A percentile compares a stretch with the other conserved stretches of the same genome.
Conservation (phyloP, 78 protist genomes). For the Chrysochromulina tobinii region DNA sequence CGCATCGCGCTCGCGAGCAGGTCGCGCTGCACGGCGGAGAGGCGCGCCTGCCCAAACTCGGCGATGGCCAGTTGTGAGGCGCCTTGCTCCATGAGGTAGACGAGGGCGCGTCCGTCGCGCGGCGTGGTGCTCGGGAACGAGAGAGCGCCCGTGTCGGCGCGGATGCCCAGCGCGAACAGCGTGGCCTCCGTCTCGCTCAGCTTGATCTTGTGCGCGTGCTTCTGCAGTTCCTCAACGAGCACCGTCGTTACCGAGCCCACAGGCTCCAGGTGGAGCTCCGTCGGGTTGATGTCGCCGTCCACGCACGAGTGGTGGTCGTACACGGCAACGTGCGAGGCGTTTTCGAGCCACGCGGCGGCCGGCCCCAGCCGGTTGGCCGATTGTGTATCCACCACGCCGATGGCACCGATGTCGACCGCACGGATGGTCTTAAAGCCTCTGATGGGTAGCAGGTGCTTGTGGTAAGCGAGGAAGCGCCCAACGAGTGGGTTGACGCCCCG, state of each 20-base stretch:
- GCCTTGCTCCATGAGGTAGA: not conserved
- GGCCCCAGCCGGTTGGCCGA: not conserved
- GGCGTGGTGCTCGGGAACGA: not conserved
- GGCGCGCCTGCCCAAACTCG: constrained; percentile 2
- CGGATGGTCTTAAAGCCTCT: not conserved
- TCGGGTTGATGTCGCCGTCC: not conserved
- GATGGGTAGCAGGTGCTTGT: not conserved
- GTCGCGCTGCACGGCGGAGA: not conserved
- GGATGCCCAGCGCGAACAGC: constrained; percentile 20
- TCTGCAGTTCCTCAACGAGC: not conserved
- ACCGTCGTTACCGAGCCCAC: constrained; percentile 13
- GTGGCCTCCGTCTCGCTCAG: constrained; percentile 15
- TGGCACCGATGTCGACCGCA: not conserved
- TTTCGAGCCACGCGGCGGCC: not conserved
- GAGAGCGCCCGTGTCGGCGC: constrained; percentile 30
- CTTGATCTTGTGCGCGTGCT: not conserved
- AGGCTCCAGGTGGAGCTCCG: not conserved
- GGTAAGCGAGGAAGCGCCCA: constrained; percentile 12
- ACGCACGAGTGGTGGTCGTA: not conserved
- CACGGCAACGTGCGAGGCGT: not conserved
- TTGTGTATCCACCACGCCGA: constrained; percentile 18
- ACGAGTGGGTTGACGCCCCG: constrained; percentile 26
- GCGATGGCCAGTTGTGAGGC: not conserved
- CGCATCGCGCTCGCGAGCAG: not conserved
- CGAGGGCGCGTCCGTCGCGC: constrained; percentile 26